Conservation (phyloP, 2,329 filamentous ascomycete genomes). For the Neoscytalidium dimidiatum region DNA sequence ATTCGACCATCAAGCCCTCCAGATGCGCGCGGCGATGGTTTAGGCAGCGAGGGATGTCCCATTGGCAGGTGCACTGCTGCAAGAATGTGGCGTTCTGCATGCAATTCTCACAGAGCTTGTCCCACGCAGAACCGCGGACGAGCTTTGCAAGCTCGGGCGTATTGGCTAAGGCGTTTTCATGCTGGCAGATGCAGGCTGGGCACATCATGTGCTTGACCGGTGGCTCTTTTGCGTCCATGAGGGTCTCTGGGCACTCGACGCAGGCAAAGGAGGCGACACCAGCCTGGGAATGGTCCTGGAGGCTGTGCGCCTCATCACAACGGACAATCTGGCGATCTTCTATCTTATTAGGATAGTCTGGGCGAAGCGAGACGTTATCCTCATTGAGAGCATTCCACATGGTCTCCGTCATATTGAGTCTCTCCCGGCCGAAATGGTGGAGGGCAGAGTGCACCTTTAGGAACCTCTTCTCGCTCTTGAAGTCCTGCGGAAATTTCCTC, state of each 20-base stretch:
- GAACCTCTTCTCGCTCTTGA: background rate
- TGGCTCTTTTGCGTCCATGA: background rate
- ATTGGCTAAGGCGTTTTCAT: background rate
- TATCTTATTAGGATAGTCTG: background rate
- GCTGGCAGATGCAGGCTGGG: background rate
- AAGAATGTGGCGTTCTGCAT: background rate
- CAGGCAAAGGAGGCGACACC: background rate
- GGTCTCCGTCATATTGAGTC: background rate
- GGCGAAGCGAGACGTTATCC: background rate
- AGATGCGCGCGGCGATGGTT: background rate
- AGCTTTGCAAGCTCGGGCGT: background rate
- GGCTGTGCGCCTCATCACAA: conserved; percentile 2
- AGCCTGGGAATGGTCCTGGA: background rate
- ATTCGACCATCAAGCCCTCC: background rate
- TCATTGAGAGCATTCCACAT: background rate
- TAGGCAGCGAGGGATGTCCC: background rate
- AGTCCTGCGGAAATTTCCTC: background rate
- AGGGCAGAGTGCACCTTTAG: background rate
- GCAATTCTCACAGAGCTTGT: background rate
- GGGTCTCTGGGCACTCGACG: background rate
- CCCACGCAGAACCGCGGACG: background rate
- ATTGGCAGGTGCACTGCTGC: background rate
- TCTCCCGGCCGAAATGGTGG: background rate
- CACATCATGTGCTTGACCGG: background rate
- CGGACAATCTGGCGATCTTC: background rate